Evolutionary conservation across 2,329 filamentous ascomycete genomes (phyloP).

Genomic region (Coniochaeta prunicola): DNA sequence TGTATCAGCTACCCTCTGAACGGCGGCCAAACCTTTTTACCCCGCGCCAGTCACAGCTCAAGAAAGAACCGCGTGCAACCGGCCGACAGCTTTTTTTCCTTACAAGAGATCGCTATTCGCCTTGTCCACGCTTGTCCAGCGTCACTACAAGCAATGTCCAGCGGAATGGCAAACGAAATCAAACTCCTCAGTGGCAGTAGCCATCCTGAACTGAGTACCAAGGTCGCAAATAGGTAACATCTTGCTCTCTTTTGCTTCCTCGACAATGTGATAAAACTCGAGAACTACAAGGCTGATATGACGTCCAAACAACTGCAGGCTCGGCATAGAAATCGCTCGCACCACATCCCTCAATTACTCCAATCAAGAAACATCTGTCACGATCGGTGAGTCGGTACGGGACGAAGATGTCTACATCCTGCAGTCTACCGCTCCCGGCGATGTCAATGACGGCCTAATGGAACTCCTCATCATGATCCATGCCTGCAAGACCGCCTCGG

Average conservation of each 20-base stretch:
- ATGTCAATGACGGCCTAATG: conserved; percentile 98
- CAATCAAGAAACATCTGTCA: conserved; percentile 83
- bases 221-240: conserved; percentile 32
- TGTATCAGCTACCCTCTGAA: not conserved
- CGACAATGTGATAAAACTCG: not conserved
- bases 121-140: not conserved
- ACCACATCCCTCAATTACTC: conserved; percentile 79
- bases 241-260: not conserved
- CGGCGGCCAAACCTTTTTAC: not conserved
- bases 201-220: conserved; percentile 39
- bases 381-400: conserved; percentile 90
- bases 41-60: not conserved
- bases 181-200: conserved; percentile 43
- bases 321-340: conserved; percentile 71
- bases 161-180: conserved; percentile 43
- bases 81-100: not conserved
- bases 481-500: conserved; percentile 52
- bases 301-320: conserved; percentile 33
- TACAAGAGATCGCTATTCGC: not conserved
- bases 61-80: not conserved
- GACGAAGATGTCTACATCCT: conserved; percentile 81
- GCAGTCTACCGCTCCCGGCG: conserved; percentile 88
- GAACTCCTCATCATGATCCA: conserved; percentile 43
- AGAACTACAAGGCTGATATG: conserved; percentile 3
- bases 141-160: conserved; percentile 13